phyloP scores from a whole-genome alignment of 2,329 filamentous ascomycete species.

The Emmonsia crescens region DNA sequence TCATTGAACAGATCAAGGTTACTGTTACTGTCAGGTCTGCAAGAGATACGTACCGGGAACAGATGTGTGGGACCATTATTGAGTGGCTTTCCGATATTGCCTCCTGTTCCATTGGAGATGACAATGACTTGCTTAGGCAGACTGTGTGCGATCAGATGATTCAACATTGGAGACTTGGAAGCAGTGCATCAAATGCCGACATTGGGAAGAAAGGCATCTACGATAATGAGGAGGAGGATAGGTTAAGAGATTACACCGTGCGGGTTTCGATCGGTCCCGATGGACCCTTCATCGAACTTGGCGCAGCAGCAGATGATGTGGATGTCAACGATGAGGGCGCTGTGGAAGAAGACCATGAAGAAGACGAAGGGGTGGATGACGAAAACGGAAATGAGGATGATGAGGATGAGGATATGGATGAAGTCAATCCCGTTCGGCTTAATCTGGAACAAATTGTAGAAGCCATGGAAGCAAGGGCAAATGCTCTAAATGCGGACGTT shows the following conservation, averaged over 20 bases:
- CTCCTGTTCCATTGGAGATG: constrained; percentile 71
- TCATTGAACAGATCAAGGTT: constrained; percentile 90
- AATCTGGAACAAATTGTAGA: constrained; percentile 15
- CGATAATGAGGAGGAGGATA: constrained; percentile 58
- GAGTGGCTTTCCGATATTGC: constrained; percentile 93
- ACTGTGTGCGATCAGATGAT: constrained; percentile 87
- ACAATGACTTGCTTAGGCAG: constrained; percentile 66
- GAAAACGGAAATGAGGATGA: constrained; percentile 26
- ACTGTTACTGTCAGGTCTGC: constrained; percentile 91
- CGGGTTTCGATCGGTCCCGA: background rate
- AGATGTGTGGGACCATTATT: constrained; percentile 97
- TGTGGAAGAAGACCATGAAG: constrained; percentile 34
- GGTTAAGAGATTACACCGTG: background rate
- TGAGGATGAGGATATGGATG: constrained; percentile 24
- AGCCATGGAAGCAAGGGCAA: background rate
- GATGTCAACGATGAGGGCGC: background rate
- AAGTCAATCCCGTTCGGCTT: constrained; percentile 29
- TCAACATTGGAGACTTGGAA: constrained; percentile 76
- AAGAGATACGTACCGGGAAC: constrained; percentile 88
- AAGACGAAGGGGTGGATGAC: constrained; percentile 24
- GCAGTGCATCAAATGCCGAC: constrained; percentile 65
- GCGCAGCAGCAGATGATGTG: background rate
- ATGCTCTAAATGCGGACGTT: constrained; percentile 38
- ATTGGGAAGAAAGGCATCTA: constrained; percentile 71
- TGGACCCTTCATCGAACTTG: constrained; percentile 15